Percentiles rank a stretch among this genome's conserved stretches.
phyloP scores from a whole-genome alignment of 1,284 basidiomycete genomes.

The Cerrena zonata region DNA sequence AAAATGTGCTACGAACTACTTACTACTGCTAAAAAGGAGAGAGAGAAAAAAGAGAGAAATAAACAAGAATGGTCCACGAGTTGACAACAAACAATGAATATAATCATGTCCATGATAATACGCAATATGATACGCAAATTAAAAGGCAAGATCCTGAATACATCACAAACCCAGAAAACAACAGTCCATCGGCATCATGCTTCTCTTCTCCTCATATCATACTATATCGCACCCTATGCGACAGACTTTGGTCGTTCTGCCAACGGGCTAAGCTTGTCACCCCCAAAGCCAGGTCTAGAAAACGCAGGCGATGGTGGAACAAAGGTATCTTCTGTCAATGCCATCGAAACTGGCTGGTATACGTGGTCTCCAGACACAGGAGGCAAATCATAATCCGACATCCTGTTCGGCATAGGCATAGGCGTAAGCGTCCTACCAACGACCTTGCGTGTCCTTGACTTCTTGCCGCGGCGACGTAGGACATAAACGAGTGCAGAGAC shows the following conservation, averaged over 20 bases:
- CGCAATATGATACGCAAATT: neutral
- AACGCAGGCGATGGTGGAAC: slow-evolving; percentile 62
- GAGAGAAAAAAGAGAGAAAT: too few species aligned
- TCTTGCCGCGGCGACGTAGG: slow-evolving; percentile 36
- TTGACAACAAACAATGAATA: neutral
- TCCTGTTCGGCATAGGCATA: slow-evolving; percentile 36
- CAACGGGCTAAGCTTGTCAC: slow-evolving; percentile 16
- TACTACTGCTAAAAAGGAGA: too few species aligned
- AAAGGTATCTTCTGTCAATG: slow-evolving; percentile 68
- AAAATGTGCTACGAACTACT: too few species aligned
- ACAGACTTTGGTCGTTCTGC: slow-evolving; percentile 41
- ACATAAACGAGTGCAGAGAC: slow-evolving; percentile 46
- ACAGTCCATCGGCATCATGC: too few species aligned
- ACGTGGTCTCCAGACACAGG: slow-evolving; percentile 28
- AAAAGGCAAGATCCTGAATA: neutral
- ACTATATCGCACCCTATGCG: slow-evolving; percentile 26
- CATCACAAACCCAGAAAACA: neutral
- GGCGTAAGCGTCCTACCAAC: slow-evolving; percentile 45
- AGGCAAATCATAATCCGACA: slow-evolving; percentile 18
- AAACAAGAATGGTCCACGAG: neutral
- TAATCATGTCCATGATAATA: neutral
- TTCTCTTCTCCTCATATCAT: too few species aligned
- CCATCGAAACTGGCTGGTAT: slow-evolving; percentile 72
- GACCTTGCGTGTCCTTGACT: slow-evolving; percentile 28
- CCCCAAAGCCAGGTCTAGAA: slow-evolving; percentile 37